phyloP scores from a whole-genome alignment of 108 stramenopile genomes.

The Discostella pseudostelligera region DNA sequence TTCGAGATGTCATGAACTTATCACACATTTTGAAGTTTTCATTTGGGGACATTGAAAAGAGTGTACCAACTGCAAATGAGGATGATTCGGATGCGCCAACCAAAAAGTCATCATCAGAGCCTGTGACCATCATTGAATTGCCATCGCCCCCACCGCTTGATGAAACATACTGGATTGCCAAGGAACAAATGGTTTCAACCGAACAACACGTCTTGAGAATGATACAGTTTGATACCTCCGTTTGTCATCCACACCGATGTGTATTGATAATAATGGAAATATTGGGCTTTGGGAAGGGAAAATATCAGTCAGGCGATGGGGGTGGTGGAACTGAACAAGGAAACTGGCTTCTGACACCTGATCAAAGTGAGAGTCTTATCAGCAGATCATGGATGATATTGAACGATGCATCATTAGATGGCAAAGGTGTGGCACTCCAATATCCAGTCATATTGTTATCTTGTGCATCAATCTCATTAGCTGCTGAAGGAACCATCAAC shows the following conservation, averaged over 20 bases:
- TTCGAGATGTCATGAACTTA: conserved; percentile 79
- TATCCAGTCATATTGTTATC: conserved; percentile 47
- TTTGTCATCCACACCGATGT: conserved; percentile 75
- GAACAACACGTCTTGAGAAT: conserved; percentile 73
- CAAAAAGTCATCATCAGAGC: too few relatives aligned
- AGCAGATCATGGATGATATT: conserved; percentile 39
- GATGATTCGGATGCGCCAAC: conserved; percentile 4
- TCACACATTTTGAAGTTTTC: conserved; percentile 52
- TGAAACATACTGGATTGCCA: conserved; percentile 70
- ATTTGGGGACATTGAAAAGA: neutral
- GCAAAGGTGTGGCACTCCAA: conserved; percentile 28
- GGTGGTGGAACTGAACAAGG: conserved; percentile 1
- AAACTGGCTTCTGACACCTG: conserved; percentile 20
- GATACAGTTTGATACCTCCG: conserved; percentile 72
- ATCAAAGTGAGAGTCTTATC: conserved; percentile 31
- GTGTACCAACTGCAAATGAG: neutral
- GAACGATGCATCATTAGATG: conserved; percentile 61
- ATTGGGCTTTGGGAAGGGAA: conserved; percentile 31
- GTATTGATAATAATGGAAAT: conserved; percentile 50
- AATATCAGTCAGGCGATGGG: neutral
- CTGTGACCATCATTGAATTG: conserved; percentile 15
- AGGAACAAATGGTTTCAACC: conserved; percentile 61
- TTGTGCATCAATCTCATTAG: conserved; percentile 58
- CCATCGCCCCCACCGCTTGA: conserved; percentile 47
- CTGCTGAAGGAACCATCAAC: conserved; percentile 19